Evolutionary conservation across 768 basidiomycete genomes (phyloP).

Genomic region (Boletus huronensis): DNA sequence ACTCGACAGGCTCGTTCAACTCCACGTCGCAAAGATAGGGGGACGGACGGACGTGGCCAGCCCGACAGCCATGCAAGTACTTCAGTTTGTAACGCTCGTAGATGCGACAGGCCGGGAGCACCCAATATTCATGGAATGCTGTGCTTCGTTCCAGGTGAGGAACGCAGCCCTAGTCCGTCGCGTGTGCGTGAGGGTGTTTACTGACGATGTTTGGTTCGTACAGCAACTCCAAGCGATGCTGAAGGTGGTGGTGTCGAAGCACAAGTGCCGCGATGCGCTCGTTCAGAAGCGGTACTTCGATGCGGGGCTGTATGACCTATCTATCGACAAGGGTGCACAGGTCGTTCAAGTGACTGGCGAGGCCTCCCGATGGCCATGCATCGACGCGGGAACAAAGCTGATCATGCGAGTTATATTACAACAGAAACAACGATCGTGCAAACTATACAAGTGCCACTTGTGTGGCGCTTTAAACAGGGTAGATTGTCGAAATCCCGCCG

Average conservation of each 20-base stretch:
- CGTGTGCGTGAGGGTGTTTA: not conserved
- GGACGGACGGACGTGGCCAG: conserved; percentile 5
- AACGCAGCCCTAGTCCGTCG: not conserved
- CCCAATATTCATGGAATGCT: conserved; percentile 24
- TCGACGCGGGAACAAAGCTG: conserved; percentile 25
- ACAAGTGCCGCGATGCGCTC: conserved; percentile 17
- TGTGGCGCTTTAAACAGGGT: conserved; percentile 21
- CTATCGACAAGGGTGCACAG: conserved; percentile 22
- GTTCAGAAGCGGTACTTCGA: conserved; percentile 26
- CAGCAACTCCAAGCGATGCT: conserved; percentile 26
- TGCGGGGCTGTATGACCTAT: conserved; percentile 20
- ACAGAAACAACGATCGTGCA: conserved; percentile 12
- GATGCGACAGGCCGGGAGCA: conserved; percentile 28
- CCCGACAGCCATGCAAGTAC: conserved; percentile 20
- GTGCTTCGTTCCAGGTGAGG: conserved; percentile 25
- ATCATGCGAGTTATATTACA: conserved; percentile 25
- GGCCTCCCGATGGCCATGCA: conserved; percentile 20
- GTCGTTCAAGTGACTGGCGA: conserved; percentile 22
- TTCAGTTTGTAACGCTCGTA: conserved; percentile 22
- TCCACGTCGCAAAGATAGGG: conserved; percentile 15
- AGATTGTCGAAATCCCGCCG: conserved; percentile 4
- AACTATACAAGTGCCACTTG: conserved; percentile 15
- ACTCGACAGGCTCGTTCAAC: conserved; percentile 23
- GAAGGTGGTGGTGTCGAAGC: conserved; percentile 11
- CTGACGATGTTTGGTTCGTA: not conserved